phyloP scores from a whole-genome alignment of 2,329 filamentous ascomycete species.

The Ramularia collo-cygni region DNA sequence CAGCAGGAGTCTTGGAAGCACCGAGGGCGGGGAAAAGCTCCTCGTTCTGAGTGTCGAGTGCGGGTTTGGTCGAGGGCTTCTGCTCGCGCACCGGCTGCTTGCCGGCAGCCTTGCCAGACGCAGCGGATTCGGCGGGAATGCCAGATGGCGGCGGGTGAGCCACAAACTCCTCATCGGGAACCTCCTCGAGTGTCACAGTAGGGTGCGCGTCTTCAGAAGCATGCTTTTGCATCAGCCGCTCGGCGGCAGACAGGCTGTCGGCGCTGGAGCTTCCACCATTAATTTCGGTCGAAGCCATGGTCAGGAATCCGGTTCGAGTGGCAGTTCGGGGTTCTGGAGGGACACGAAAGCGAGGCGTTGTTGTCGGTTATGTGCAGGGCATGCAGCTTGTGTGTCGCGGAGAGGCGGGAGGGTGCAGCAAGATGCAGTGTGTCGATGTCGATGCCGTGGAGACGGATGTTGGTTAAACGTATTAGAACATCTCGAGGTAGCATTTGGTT shows the following conservation, averaged over 20 bases:
- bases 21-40: conserved; percentile 93
- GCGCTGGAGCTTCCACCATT: conserved; percentile 16
- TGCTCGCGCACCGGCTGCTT: conserved; percentile 59
- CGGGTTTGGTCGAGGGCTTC: conserved; percentile 26
- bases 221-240: conserved; percentile 49
- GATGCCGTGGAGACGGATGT: neutral
- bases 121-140: conserved; percentile 37
- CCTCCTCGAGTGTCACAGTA: conserved; percentile 68
- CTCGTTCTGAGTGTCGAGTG: conserved; percentile 77
- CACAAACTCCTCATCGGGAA: conserved; percentile 69
- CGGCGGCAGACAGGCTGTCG: conserved; percentile 41
- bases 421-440: neutral
- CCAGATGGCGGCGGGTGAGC: conserved; percentile 49
- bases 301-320: conserved; percentile 15
- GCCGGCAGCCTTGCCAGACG: conserved; percentile 58
- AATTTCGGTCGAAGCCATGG: conserved; percentile 19
- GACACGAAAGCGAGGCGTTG: conserved; percentile 4
- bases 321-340: conserved; percentile 10
- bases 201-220: conserved; percentile 48
- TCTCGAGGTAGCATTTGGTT: too few relatives aligned
- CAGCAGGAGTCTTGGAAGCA: conserved; percentile 56
- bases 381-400: conserved; percentile 8
- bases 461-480: neutral
- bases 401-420: neutral
- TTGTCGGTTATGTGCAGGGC: conserved; percentile 3